phyloP scores from a whole-genome alignment of 164 flowering plant genomes.

The Aristolochia contorta region DNA sequence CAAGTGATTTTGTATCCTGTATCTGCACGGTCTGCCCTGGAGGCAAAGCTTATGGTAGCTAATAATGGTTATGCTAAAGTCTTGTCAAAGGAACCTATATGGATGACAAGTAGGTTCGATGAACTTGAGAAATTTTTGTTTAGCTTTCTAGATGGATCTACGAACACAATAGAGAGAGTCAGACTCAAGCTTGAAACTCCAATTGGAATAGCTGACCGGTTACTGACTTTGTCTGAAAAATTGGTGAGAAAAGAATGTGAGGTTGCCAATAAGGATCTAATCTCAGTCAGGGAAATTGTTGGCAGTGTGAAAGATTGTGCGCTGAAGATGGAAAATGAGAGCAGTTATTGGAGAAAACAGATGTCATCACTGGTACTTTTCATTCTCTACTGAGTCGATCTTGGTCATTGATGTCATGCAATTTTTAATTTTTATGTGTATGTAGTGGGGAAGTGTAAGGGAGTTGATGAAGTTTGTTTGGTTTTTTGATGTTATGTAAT shows the following conservation, averaged over 20 bases:
- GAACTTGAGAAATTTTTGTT: slow-evolving; percentile 71
- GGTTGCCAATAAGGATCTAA: slow-evolving; percentile 57
- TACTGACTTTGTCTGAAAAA: slow-evolving; percentile 55
- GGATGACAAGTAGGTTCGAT: slow-evolving; percentile 35
- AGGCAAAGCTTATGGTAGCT: slow-evolving; percentile 48
- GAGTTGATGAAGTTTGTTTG: too few relatives aligned
- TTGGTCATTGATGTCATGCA: background rate
- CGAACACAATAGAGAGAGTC: slow-evolving; percentile 64
- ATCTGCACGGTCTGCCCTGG: slow-evolving; percentile 82
- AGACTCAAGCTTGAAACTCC: slow-evolving; percentile 93
- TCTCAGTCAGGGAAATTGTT: slow-evolving; percentile 38
- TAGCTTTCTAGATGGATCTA: slow-evolving; percentile 78
- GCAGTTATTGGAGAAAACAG: slow-evolving; percentile 64
- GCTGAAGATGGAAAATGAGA: slow-evolving; percentile 60
- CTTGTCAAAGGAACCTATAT: slow-evolving; percentile 21
- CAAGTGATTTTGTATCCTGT: slow-evolving; percentile 69
- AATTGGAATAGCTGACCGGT: slow-evolving; percentile 62
- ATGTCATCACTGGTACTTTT: slow-evolving; percentile 49
- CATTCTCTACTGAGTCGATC: background rate
- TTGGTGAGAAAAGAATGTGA: slow-evolving; percentile 45
- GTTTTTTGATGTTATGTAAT: too few relatives aligned
- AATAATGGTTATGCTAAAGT: slow-evolving; percentile 14
- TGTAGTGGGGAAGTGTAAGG: background rate
- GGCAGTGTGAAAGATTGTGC: slow-evolving; percentile 48
- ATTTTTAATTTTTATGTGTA: background rate